These are phyloP conservation scores for Didymella lethalis DNA, from an alignment of 2,329 filamentous ascomycete genomes.

Conservation along the genomic window DNA sequence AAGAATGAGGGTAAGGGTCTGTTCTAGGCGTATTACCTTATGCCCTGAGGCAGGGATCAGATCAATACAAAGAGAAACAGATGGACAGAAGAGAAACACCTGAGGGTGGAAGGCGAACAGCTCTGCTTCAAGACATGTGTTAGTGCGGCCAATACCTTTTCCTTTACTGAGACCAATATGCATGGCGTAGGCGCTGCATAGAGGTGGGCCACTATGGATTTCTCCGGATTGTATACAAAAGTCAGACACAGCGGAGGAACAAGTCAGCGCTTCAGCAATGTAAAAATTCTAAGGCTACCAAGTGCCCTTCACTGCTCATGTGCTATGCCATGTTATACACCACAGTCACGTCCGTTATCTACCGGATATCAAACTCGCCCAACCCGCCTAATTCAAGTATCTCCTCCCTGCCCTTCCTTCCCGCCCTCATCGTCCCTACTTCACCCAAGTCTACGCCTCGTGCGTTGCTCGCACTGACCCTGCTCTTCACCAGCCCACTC, in stretches of 20 bases:
- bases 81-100: background rate
- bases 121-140: constrained; percentile 7
- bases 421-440: constrained; percentile 23
- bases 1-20: constrained; percentile 33
- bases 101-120: background rate
- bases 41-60: constrained; percentile 9
- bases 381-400: constrained; percentile 23
- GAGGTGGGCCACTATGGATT: constrained; percentile 4
- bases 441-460: constrained; percentile 11
- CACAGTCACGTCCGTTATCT: background rate
- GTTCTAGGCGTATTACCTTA: constrained; percentile 27
- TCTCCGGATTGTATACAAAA: constrained; percentile 6
- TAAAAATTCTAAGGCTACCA: background rate
- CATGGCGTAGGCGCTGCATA: constrained; percentile 22
- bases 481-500: constrained; percentile 18
- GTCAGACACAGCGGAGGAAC: background rate
- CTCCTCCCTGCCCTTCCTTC: constrained; percentile 22
- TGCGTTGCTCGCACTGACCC: constrained; percentile 13
- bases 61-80: background rate
- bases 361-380: constrained; percentile 12
- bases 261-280: constrained; percentile 3
- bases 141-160: constrained; percentile 4
- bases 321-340: background rate
- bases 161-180: constrained; percentile 6
- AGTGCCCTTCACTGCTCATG: background rate